These are phyloP conservation scores for Xylaria intraflava DNA, from an alignment of 495 filamentous ascomycete species.

Conservation along the genomic window DNA sequence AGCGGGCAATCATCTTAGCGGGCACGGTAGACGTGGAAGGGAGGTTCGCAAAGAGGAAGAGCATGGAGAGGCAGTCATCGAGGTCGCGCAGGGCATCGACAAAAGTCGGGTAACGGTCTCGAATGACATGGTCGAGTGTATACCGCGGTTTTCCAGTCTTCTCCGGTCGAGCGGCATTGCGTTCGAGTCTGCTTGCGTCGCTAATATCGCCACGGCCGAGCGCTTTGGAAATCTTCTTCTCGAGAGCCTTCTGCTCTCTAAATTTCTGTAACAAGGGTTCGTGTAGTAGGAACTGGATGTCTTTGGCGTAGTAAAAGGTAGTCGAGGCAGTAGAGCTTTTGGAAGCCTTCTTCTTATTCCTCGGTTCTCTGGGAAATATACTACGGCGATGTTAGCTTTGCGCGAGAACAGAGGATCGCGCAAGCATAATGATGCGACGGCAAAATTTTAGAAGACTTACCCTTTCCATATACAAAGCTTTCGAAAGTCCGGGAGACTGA, in stretches of 20 bases:
- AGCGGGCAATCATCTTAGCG: constrained; percentile 85
- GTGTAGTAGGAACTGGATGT: constrained; percentile 95
- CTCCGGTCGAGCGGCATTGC: constrained; percentile 62
- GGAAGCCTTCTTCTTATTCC: constrained; percentile 92
- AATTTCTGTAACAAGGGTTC: constrained; percentile 94
- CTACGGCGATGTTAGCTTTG: constrained; percentile 36
- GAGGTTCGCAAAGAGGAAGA: constrained; percentile 96
- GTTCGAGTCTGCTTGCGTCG: constrained; percentile 64
- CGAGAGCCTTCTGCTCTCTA: constrained; percentile 89
- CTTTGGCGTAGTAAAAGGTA: constrained; percentile 98
- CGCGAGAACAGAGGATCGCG: not conserved
- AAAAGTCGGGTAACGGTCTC: constrained; percentile 97
- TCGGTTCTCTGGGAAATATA: constrained; percentile 93
- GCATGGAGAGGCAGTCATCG: constrained; percentile 92
- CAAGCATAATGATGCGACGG: not conserved
- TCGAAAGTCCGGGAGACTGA: constrained; percentile 93
- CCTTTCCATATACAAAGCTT: constrained; percentile 97
- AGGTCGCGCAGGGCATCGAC: constrained; percentile 89
- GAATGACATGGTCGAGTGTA: constrained; percentile 91
- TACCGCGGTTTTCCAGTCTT: constrained; percentile 78
- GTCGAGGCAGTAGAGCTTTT: constrained; percentile 84
- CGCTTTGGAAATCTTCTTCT: constrained; percentile 91
- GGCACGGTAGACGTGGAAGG: constrained; percentile 81
- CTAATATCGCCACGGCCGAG: constrained; percentile 84
- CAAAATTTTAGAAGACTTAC: constrained; percentile 17